Percentiles rank a stretch among this genome's conserved stretches.
Evolutionary conservation across 768 basidiomycete species (phyloP).

Genomic region (Leccinum truebloodii): DNA sequence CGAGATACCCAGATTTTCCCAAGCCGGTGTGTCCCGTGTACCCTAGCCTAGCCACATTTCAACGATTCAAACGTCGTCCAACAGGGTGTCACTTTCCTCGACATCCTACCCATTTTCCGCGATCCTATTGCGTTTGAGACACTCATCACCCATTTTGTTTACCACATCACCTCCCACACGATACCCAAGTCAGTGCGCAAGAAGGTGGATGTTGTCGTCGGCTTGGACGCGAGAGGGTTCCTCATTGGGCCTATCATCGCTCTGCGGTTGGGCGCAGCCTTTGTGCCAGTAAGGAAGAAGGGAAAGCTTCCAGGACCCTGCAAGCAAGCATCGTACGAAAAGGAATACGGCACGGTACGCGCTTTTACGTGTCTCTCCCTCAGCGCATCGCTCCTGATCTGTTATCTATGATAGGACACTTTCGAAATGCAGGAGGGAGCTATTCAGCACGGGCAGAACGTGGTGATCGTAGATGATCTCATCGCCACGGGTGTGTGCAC

Average conservation of each 20-base stretch:
- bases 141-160: constrained; percentile 83
- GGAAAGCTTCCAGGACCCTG: constrained; percentile 94
- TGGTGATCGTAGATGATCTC: constrained; percentile 90
- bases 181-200: constrained; percentile 56
- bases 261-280: constrained; percentile 85
- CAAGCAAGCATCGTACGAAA: constrained; percentile 73
- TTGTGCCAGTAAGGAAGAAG: constrained; percentile 92
- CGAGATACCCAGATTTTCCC: constrained; percentile 76
- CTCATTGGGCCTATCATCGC: constrained; percentile 93
- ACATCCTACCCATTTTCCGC: constrained; percentile 92
- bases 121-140: constrained; percentile 87
- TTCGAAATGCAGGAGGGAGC: constrained; percentile 95
- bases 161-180: constrained; percentile 82
- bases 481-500: constrained; percentile 83
- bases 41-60: background rate
- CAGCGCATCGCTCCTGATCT: constrained; percentile 3
- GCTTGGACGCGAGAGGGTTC: constrained; percentile 95
- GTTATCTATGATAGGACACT: constrained; percentile 58
- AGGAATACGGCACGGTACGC: constrained; percentile 89
- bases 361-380: constrained; percentile 25
- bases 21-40: constrained; percentile 64
- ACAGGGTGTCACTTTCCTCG: constrained; percentile 89
- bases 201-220: constrained; percentile 91
- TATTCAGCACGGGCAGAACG: constrained; percentile 79
- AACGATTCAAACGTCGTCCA: background rate